These are phyloP conservation scores for Mycena vitilis DNA, from an alignment of 768 basidiomycete species.

Conservation along the genomic window DNA sequence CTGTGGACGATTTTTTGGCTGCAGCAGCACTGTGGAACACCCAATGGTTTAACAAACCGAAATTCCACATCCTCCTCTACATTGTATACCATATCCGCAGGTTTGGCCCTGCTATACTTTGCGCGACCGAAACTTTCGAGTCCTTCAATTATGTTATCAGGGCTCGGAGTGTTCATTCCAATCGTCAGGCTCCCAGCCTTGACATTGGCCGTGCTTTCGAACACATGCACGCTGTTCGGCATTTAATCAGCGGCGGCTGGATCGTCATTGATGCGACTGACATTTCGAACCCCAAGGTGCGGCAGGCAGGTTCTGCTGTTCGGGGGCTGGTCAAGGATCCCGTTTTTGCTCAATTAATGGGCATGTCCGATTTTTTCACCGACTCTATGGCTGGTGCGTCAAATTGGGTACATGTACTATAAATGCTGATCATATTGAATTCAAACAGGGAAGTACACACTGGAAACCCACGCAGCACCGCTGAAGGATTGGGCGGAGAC, in stretches of 20 bases:
- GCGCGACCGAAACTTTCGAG: slow-evolving; percentile 58
- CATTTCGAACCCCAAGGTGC: too few species aligned
- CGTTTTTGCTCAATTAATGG: slow-evolving; percentile 9
- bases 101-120: slow-evolving; percentile 57
- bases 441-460: too few species aligned
- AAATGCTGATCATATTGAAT: too few species aligned
- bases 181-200: slow-evolving; percentile 44
- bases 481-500: too few species aligned
- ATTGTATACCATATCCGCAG: slow-evolving; percentile 48
- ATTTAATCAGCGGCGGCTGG: slow-evolving; percentile 36
- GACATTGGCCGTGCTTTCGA: slow-evolving; percentile 34
- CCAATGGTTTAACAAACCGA: slow-evolving; percentile 56
- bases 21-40: slow-evolving; percentile 39
- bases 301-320: too few species aligned
- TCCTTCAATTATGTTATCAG: slow-evolving; percentile 51
- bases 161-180: slow-evolving; percentile 41
- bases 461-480: too few species aligned
- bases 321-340: too few species aligned
- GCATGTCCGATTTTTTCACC: too few species aligned
- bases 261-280: too few species aligned
- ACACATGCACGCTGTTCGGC: slow-evolving; percentile 35
- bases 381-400: too few species aligned
- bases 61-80: slow-evolving; percentile 56
- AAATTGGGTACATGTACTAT: too few species aligned
- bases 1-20: slow-evolving; percentile 51